Percentiles rank a stretch among this genome's conserved stretches.
Evolutionary conservation across 2,329 filamentous ascomycete genomes (phyloP).

Genomic region (Aspergillus hortae): DNA sequence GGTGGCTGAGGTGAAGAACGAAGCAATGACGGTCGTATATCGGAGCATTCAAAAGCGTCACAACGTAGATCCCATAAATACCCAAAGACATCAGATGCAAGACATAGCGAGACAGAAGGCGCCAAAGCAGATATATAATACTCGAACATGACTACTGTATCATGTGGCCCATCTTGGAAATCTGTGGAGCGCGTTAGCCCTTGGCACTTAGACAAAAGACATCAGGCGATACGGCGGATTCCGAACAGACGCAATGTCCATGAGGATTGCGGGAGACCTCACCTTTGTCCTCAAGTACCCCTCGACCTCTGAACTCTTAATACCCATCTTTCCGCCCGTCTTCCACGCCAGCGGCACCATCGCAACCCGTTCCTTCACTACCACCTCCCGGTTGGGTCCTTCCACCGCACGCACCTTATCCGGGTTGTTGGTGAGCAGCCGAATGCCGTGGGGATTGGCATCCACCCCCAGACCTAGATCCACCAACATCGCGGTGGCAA

Average conservation of each 20-base stretch:
- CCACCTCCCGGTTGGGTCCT: conserved; percentile 80
- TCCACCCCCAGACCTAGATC: conserved; percentile 73
- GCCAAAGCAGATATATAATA: neutral
- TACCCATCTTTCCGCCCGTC: conserved; percentile 70
- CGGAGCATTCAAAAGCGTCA: neutral
- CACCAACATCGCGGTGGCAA: conserved; percentile 91
- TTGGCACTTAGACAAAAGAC: neutral
- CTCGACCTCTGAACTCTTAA: conserved; percentile 83
- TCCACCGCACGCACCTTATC: conserved; percentile 95
- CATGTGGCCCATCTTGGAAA: conserved; percentile 86
- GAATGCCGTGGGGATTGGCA: conserved; percentile 58
- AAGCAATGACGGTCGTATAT: neutral
- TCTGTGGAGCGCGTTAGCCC: conserved; percentile 47
- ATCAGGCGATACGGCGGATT: too few relatives aligned
- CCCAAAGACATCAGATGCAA: neutral
- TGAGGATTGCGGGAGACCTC: conserved; percentile 26
- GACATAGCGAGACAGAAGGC: conserved; percentile 2
- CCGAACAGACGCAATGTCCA: neutral
- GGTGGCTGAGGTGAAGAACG: neutral
- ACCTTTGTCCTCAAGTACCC: conserved; percentile 95
- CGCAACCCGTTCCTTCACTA: conserved; percentile 82
- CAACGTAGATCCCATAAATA: neutral
- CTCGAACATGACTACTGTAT: conserved; percentile 33
- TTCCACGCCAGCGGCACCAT: conserved; percentile 97
- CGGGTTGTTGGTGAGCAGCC: conserved; percentile 91